Percentiles rank a stretch among this genome's conserved stretches.
phyloP scores from a whole-genome alignment of 2,329 filamentous ascomycete genomes.

The Colletotrichum zoysiae region DNA sequence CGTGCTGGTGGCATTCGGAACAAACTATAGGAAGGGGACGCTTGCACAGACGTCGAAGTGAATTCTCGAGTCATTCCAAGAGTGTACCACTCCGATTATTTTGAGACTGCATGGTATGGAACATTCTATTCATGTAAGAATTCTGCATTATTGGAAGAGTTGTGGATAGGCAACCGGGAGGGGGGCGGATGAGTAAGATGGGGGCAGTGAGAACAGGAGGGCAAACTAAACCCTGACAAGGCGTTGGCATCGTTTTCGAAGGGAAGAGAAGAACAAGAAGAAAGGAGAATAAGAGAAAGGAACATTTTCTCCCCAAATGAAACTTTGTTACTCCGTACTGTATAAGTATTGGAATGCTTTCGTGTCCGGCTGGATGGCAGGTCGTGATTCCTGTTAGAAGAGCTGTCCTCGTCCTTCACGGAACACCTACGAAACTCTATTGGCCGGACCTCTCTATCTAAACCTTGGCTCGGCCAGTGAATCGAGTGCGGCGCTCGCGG shows the following conservation, averaged over 20 bases:
- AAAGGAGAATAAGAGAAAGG: background rate
- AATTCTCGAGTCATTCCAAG: too few species aligned
- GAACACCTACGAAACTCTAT: background rate
- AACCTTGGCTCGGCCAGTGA: slow-evolving; percentile 70
- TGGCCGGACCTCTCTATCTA: slow-evolving; percentile 47
- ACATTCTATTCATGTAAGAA: too few species aligned
- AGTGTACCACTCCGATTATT: background rate
- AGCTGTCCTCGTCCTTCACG: background rate
- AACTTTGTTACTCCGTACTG: background rate
- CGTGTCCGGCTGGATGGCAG: background rate
- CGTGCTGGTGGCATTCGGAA: background rate
- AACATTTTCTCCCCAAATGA: background rate
- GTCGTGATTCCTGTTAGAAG: background rate
- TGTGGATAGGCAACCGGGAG: background rate
- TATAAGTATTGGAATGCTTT: background rate
- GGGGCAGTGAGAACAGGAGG: too few species aligned
- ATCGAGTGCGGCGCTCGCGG: slow-evolving; percentile 64
- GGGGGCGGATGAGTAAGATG: too few species aligned
- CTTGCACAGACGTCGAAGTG: background rate
- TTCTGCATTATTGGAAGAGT: background rate
- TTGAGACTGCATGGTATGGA: background rate
- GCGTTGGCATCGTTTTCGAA: slow-evolving; percentile 28
- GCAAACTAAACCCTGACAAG: slow-evolving; percentile 3
- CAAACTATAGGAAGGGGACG: background rate
- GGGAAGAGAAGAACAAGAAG: background rate